Evolutionary conservation across 139 green algal species (phyloP).

Genomic region (Chlamydomonas schloesseri): DNA sequence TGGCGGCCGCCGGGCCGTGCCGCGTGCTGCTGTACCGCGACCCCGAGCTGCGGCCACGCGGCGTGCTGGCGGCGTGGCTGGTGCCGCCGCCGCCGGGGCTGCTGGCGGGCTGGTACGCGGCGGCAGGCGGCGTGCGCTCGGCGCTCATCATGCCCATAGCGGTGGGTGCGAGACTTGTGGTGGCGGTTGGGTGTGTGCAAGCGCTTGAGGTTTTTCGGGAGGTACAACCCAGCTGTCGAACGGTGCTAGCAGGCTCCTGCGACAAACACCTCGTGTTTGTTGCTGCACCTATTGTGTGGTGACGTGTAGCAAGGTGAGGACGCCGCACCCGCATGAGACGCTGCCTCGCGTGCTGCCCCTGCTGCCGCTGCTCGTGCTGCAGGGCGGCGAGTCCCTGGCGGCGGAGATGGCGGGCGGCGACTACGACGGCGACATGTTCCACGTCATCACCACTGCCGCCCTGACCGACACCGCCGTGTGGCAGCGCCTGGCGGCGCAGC

Average conservation of each 20-base stretch:
- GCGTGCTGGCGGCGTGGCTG: slow-evolving; percentile 25
- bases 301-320: too few relatives aligned
- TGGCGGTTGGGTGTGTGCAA: too few relatives aligned
- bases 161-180: background rate
- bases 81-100: background rate
- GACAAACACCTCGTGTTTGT: too few relatives aligned
- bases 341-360: too few relatives aligned
- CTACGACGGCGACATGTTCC: slow-evolving; percentile 23
- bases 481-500: background rate
- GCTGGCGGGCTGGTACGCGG: background rate
- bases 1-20: background rate
- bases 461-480: background rate
- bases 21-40: slow-evolving; percentile 29
- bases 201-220: too few relatives aligned
- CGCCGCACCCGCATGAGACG: too few relatives aligned
- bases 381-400: slow-evolving; percentile 22
- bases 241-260: too few relatives aligned
- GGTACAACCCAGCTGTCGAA: too few relatives aligned
- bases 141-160: background rate
- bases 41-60: background rate
- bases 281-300: too few relatives aligned
- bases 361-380: background rate
- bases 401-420: slow-evolving; percentile 12
- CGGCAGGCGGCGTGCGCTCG: background rate
- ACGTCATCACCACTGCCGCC: background rate